phyloP scores from a whole-genome alignment of 805 yeast species.

The Metschnikowia drakensbergensis region DNA sequence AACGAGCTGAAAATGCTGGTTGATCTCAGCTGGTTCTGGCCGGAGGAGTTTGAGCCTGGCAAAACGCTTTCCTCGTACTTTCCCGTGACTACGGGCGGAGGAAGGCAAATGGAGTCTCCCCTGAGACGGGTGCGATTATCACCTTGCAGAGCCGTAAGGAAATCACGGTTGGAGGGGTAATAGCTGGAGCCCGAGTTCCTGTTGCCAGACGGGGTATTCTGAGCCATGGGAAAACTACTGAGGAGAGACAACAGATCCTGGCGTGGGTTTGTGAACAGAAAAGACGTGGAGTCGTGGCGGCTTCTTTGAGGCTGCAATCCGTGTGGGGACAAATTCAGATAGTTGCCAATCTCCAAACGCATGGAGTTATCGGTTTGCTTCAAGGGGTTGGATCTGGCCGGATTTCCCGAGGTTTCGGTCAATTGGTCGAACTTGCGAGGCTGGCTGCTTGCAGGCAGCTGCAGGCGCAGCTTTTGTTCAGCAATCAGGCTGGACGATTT shows the following conservation, averaged over 20 bases:
- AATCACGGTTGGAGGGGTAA: constrained; percentile 19
- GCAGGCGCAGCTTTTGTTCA: constrained; percentile 11
- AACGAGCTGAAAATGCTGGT: constrained; percentile 38
- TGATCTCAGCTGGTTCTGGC: constrained; percentile 23
- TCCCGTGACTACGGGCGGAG: constrained; percentile 28
- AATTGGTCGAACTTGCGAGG: constrained; percentile 16
- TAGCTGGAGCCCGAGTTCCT: constrained; percentile 14
- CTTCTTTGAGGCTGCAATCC: constrained; percentile 8
- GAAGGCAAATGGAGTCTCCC: constrained; percentile 37
- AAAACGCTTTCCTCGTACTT: constrained; percentile 6
- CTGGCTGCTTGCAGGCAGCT: constrained; percentile 13
- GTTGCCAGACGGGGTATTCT: constrained; percentile 3
- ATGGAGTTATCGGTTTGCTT: constrained; percentile 9
- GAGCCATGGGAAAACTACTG: constrained; percentile 19
- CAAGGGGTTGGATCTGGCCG: background rate
- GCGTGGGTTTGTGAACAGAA: constrained; percentile 26
- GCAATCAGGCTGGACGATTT: constrained; percentile 1
- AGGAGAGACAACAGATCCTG: constrained; percentile 30
- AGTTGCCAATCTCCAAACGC: constrained; percentile 11
- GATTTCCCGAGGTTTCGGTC: constrained; percentile 4
- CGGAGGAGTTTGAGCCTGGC: constrained; percentile 4
- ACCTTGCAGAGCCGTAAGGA: constrained; percentile 9
- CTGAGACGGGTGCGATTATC: constrained; percentile 24
- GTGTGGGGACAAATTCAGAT: constrained; percentile 7
- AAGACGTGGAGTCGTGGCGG: constrained; percentile 16